A percentile compares a stretch with the other conserved stretches of the same genome.
Conservation (phyloP, 1,139 yeast genomes). For the Blastobotrys buckinghamii region DNA sequence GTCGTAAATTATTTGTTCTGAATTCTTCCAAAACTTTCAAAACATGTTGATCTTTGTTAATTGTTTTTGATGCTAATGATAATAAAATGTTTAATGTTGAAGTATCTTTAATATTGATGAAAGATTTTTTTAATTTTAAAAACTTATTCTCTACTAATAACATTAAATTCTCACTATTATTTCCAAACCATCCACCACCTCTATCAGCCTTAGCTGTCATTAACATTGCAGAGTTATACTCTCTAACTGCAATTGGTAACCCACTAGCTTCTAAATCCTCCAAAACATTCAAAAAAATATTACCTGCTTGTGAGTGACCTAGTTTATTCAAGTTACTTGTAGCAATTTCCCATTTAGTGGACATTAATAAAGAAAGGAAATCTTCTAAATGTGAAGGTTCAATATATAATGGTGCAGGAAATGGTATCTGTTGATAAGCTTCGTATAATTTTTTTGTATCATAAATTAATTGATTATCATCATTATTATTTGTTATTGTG, state of each 20-base stretch:
- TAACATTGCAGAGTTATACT: slow-evolving; percentile 17
- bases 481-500: slow-evolving; percentile 7
- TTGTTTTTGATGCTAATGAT: slow-evolving; percentile 15
- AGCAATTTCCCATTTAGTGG: neutral
- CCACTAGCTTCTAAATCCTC: slow-evolving; percentile 20
- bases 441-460: slow-evolving; percentile 27
- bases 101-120: slow-evolving; percentile 10
- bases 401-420: slow-evolving; percentile 32
- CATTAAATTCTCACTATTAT: neutral
- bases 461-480: neutral
- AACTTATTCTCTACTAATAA: slow-evolving; percentile 12
- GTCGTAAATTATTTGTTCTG: slow-evolving; percentile 10
- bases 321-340: neutral
- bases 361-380: slow-evolving; percentile 27
- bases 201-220: slow-evolving; percentile 10
- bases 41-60: slow-evolving; percentile 9
- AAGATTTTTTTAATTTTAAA: slow-evolving; percentile 2
- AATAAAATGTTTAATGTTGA: slow-evolving; percentile 20
- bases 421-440: slow-evolving; percentile 37
- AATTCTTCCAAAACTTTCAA: slow-evolving; percentile 14
- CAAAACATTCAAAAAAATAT: slow-evolving; percentile 15
- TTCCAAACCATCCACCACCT: neutral
- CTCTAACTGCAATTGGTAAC: slow-evolving; percentile 23
- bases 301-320: slow-evolving; percentile 8
- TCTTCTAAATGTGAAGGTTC: slow-evolving; percentile 38